These are phyloP conservation scores for Claviceps quebecensis DNA, from an alignment of 2,329 filamentous ascomycete genomes.

Conservation along the genomic window DNA sequence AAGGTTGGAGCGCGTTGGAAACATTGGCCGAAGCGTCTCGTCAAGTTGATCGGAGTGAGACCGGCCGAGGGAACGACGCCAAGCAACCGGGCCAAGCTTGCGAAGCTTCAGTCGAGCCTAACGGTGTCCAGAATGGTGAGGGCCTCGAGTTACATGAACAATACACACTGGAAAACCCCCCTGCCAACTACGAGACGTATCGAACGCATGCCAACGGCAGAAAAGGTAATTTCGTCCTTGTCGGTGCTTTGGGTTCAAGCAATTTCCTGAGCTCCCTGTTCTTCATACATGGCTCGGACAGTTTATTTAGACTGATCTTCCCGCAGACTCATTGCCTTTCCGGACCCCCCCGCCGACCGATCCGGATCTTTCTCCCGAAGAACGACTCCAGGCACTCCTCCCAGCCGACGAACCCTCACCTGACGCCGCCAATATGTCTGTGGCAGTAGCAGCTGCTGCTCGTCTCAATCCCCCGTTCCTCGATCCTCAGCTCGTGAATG, in stretches of 20 bases:
- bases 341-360: constrained; percentile 14
- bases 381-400: constrained; percentile 35
- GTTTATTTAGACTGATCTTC: not conserved
- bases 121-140: constrained; percentile 15
- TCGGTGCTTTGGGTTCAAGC: constrained; percentile 7
- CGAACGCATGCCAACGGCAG: constrained; percentile 12
- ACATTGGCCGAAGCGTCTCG: constrained; percentile 80
- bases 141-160: constrained; percentile 44
- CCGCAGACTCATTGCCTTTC: constrained; percentile 7
- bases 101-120: constrained; percentile 12
- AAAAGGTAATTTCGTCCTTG: constrained; percentile 10
- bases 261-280: not conserved
- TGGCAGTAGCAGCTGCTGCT: constrained; percentile 42
- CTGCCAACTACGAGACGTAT: constrained; percentile 30
- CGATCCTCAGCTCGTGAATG: constrained; percentile 33
- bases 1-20: constrained; percentile 68
- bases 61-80: constrained; percentile 34
- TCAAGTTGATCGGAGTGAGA: constrained; percentile 55
- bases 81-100: constrained; percentile 15
- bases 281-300: not conserved
- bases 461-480: constrained; percentile 40
- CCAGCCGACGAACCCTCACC: constrained; percentile 22
- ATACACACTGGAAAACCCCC: constrained; percentile 42
- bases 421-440: constrained; percentile 36
- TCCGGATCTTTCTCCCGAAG: constrained; percentile 29